phyloP scores from a whole-genome alignment of 345 rosid genomes.

The Eucalyptus regnans region DNA sequence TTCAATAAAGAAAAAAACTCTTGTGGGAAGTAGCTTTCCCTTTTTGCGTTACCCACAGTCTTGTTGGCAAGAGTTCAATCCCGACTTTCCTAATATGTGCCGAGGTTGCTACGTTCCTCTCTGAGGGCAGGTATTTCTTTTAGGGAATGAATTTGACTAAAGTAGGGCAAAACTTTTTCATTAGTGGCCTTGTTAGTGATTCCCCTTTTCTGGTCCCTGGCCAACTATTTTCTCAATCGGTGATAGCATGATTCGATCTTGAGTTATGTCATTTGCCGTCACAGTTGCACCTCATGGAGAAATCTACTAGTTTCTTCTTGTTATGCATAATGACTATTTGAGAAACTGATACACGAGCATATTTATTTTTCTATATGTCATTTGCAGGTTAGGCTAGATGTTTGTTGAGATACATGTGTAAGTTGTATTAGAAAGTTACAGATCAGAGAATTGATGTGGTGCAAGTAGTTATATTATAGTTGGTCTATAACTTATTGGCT shows the following conservation, averaged over 20 bases:
- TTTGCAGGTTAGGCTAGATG: too few species aligned
- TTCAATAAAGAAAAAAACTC: not conserved
- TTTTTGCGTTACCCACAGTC: not conserved
- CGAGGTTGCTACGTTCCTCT: not conserved
- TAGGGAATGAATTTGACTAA: not conserved
- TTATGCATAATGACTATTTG: not conserved
- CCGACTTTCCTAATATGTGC: not conserved
- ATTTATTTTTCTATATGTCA: too few species aligned
- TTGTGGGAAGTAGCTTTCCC: not conserved
- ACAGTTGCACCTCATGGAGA: not conserved
- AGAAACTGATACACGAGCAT: too few species aligned
- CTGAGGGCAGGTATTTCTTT: not conserved
- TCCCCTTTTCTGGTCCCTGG: not conserved
- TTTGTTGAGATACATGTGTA: too few species aligned
- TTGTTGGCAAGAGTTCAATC: not conserved
- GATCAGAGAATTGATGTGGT: too few species aligned
- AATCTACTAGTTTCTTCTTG: not conserved
- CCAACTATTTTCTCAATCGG: not conserved
- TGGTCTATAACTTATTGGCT: too few species aligned
- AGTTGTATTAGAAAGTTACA: too few species aligned
- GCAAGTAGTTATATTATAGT: fast-evolving
- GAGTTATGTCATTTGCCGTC: not conserved
- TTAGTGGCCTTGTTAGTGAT: too few species aligned
- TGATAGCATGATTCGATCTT: not conserved
- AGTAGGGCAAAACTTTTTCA: too few species aligned